Evolutionary conservation across 2,329 filamentous ascomycete species (phyloP).

Genomic region (Periconia sp.): DNA sequence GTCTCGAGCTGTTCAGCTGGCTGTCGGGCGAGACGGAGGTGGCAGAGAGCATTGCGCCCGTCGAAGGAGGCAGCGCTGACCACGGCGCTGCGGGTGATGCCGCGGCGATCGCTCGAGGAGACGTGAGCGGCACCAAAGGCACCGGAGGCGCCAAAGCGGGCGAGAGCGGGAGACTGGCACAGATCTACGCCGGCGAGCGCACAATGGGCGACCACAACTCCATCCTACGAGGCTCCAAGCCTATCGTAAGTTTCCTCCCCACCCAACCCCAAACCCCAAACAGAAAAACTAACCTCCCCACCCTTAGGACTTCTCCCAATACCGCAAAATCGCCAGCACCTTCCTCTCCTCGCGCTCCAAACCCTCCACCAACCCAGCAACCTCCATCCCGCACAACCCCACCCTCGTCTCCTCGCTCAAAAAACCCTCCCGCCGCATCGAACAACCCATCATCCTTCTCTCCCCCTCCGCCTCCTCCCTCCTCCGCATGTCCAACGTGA

Average conservation of each 20-base stretch:
- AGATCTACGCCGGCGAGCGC: conserved; percentile 90
- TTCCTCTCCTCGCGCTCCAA: conserved; percentile 64
- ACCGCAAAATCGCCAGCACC: conserved; percentile 79
- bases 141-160: conserved; percentile 39
- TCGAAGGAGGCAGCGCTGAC: conserved; percentile 63
- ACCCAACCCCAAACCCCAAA: conserved; percentile 1
- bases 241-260: conserved; percentile 63
- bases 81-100: conserved; percentile 54
- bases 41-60: conserved; percentile 87
- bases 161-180: conserved; percentile 73
- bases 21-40: conserved; percentile 78
- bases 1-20: conserved; percentile 90
- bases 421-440: conserved; percentile 50
- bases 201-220: conserved; percentile 92
- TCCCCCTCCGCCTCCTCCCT: conserved; percentile 94
- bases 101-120: conserved; percentile 54
- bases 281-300: conserved; percentile 9
- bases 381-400: conserved; percentile 32
- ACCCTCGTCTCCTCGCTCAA: conserved; percentile 45
- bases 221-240: conserved; percentile 81
- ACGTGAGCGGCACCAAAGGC: conserved; percentile 41
- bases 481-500: conserved; percentile 93
- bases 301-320: conserved; percentile 83
- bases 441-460: conserved; percentile 86
- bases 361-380: conserved; percentile 22